Evolutionary conservation across 805 yeast species (phyloP), one percentile per base, ranked within the genome.

Genomic region (Wickerhamomyces alni): DNA sequence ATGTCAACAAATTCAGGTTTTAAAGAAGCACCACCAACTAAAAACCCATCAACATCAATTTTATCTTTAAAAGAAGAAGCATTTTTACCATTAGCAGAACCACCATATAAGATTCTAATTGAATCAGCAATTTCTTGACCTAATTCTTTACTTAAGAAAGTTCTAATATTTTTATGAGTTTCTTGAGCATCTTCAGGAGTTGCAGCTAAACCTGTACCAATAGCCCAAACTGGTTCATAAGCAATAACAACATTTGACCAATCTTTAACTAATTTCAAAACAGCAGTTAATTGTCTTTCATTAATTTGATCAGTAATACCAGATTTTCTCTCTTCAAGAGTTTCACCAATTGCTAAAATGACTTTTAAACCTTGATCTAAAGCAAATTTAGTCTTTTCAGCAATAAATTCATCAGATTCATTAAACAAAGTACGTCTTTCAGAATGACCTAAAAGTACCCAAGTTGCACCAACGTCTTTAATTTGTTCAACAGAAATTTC

Each of bases 171-270:
- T 63, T 77, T 76, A 74, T 93, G 99, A 60, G 93, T 87, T 53
- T 82, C 87, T 74, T 93, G 96, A 54, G 99, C 99, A 64, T 93
- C 99, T 54, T 84, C 86, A 54, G 99, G 88, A 56, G 99, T 93
- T 47, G 99, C 98, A 58, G 98, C 96, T 62, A 93, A 80, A 63
- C 99, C 99, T 56, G 98, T 89, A 67, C 99, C 99, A 58, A 93
- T 93, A 58, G 99, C 99, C 99, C 99, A 93, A 54, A 93, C 96
- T 58, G 99, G 99, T 75, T 93, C 99, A 74, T 93, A 93, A 60
- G 99, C 99, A 66, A 93, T 71, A 51, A 93, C 98, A 53, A 93
- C 74, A 67, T 85, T 75, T 49, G 83, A 58, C 98, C 98, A 91
- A 80, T 89, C 97, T 58, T 64, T 59, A 48, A 87, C 81, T 46